Evolutionary conservation across 179 eudicot genomes (phyloP).

Genomic region (Silene noctiflora): DNA sequence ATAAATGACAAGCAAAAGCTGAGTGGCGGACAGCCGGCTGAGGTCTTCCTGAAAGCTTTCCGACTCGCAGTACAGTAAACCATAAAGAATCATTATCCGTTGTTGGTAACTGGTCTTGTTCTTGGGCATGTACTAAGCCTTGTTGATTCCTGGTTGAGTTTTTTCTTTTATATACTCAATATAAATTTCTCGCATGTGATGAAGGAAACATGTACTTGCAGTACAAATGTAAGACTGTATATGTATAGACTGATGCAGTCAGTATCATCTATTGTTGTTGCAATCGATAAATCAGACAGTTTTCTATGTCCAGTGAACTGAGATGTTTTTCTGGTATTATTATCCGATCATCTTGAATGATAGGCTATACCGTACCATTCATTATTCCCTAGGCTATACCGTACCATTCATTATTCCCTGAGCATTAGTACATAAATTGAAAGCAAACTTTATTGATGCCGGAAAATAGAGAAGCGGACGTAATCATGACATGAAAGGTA

Average conservation of each 20-base stretch:
- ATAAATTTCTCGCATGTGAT: not conserved
- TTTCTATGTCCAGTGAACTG: not conserved
- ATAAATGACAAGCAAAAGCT: constrained; percentile 59
- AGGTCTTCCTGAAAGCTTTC: constrained; percentile 60
- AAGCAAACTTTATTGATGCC: too few species aligned
- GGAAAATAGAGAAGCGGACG: too few species aligned
- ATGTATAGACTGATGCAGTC: not conserved
- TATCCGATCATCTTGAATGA: too few species aligned
- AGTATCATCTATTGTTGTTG: not conserved
- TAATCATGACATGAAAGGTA: too few species aligned
- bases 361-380: too few species aligned
- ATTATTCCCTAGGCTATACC: too few species aligned
- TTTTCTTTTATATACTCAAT: not conserved
- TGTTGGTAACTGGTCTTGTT: not conserved
- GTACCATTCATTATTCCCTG: too few species aligned
- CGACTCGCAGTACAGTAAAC: constrained; percentile 38
- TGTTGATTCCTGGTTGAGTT: not conserved
- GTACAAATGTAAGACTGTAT: not conserved
- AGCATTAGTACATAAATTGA: too few species aligned
- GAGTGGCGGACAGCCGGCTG: constrained; percentile 86
- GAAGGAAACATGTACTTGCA: not conserved
- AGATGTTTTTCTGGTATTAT: too few species aligned
- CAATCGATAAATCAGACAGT: not conserved
- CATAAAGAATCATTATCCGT: not conserved
- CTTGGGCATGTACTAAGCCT: not conserved